A percentile compares a stretch with the other conserved stretches of the same genome.
Evolutionary conservation across 345 rosid species (phyloP).

Genomic region (Raphanus sativus): DNA sequence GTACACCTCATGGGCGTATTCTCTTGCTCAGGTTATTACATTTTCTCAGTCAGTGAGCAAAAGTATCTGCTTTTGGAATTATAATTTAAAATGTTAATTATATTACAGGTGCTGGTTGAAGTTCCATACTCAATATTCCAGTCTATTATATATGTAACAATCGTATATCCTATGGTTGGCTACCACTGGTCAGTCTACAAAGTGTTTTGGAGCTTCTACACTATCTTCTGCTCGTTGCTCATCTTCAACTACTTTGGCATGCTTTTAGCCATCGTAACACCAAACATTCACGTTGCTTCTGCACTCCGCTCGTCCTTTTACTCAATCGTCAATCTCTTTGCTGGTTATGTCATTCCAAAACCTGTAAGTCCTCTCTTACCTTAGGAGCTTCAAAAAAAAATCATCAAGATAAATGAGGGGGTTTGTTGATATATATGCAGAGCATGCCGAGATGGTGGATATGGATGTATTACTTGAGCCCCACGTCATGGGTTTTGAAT

Average conservation of each 20-base stretch:
- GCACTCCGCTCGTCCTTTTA: slow-evolving; percentile 36
- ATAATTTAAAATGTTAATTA: neutral
- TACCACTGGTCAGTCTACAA: slow-evolving; percentile 40
- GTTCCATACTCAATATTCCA: slow-evolving; percentile 47
- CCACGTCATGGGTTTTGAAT: slow-evolving; percentile 36
- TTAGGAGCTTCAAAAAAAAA: too few species aligned
- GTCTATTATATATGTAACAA: slow-evolving; percentile 27
- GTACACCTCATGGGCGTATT: slow-evolving; percentile 51
- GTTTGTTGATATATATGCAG: slow-evolving; percentile 13
- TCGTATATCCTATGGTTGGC: slow-evolving; percentile 48
- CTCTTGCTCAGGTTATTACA: slow-evolving; percentile 44
- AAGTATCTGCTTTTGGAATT: too few species aligned
- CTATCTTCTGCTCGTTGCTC: slow-evolving; percentile 48
- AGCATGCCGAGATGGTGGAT: slow-evolving; percentile 36
- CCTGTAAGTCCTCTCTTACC: slow-evolving; percentile 33
- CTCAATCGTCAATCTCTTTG: slow-evolving; percentile 46
- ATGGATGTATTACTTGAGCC: slow-evolving; percentile 37
- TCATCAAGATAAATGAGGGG: neutral
- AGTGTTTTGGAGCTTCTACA: slow-evolving; percentile 45
- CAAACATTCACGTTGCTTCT: slow-evolving; percentile 44
- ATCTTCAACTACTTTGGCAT: slow-evolving; percentile 46
- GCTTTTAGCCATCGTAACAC: slow-evolving; percentile 42
- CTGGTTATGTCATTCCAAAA: slow-evolving; percentile 52
- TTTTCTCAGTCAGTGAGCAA: neutral
- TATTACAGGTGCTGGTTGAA: slow-evolving; percentile 49